Evolutionary conservation across 2,329 filamentous ascomycete species (phyloP), one percentile per base, ranked within the genome.

Genomic region (Neocatenulostroma microsporum): DNA sequence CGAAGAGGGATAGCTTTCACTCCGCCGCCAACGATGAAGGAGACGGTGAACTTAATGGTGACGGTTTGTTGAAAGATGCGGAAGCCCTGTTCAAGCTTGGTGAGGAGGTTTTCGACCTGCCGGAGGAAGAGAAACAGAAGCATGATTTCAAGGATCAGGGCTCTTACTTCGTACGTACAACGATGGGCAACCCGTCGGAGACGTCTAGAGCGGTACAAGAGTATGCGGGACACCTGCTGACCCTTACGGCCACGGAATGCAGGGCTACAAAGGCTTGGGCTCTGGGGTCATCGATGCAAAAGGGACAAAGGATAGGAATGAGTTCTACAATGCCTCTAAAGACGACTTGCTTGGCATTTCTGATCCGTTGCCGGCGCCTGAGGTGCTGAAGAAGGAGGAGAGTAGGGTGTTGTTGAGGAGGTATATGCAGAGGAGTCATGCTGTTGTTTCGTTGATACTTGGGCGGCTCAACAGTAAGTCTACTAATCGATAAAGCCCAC

Each of bases 301-400:
- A 19, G 71, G 72, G 0, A 72, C 67, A 7, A 50, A 57, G 15
- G 70, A 74, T 42, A 53, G 63, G 21, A 71, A 71, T 40, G 69
- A 74, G 41, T 72, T 73, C 40, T 73, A 72, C 48, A 73, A 73
- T 51, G 65, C 68, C 20, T 69, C 66, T 12, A 73, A 74, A 57
- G 68, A 74, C 43, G 68, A 72, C 36, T 62, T 73, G 14, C 46
- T 74, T 4, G 58, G 51, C n/a, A 30, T 68, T 5, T 56, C 53
- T 1, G 45, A 58, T 2, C 51, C 51, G 0, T 56, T 69, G 2
- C 67, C 69, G 2, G 58, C 62, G 1, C 70, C 69, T 4, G 44
- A 56, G 0, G 25, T 68, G 15, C 47, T 73, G 2, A 47, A 51
- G 2, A 36, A 54, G 3, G 56, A 60, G 37, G 40, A 55, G 2